Percentiles rank a stretch among this genome's conserved stretches.
phyloP scores from a whole-genome alignment of 257 asterid species.

The Nemophila menziesii region DNA sequence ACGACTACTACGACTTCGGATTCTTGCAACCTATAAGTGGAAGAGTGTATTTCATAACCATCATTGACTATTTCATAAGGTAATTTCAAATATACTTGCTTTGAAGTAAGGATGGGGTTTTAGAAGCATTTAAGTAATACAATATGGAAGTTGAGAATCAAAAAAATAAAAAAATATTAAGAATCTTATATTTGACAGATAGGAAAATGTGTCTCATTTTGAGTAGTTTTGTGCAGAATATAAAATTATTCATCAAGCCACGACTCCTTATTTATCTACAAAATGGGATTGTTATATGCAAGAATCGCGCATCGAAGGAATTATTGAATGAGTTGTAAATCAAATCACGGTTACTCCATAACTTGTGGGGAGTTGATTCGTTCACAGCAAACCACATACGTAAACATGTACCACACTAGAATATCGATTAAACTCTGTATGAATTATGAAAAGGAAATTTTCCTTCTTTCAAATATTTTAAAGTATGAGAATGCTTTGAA shows the following conservation, averaged over 20 bases:
- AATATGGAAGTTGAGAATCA: conserved; percentile 1
- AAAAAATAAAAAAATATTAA: background rate
- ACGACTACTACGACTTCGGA: background rate
- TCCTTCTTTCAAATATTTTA: too few relatives aligned
- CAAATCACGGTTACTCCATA: background rate
- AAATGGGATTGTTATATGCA: background rate
- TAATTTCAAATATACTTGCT: background rate
- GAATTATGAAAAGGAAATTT: too few relatives aligned
- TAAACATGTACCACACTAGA: too few relatives aligned
- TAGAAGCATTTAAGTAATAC: background rate
- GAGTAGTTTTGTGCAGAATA: background rate
- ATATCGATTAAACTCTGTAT: too few relatives aligned
- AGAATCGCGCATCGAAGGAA: background rate
- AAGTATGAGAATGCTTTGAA: too few relatives aligned
- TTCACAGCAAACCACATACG: too few relatives aligned
- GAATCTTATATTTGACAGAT: background rate
- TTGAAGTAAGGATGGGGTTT: background rate
- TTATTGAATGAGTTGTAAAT: background rate
- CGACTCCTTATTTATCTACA: background rate
- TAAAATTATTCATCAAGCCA: conserved; percentile 1
- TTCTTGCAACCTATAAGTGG: background rate
- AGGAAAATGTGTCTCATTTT: background rate
- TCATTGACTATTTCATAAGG: background rate
- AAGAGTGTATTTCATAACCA: background rate
- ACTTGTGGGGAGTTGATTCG: background rate